phyloP scores from a whole-genome alignment of 1,284 basidiomycete species.

The Apiotrichum montevideense region DNA sequence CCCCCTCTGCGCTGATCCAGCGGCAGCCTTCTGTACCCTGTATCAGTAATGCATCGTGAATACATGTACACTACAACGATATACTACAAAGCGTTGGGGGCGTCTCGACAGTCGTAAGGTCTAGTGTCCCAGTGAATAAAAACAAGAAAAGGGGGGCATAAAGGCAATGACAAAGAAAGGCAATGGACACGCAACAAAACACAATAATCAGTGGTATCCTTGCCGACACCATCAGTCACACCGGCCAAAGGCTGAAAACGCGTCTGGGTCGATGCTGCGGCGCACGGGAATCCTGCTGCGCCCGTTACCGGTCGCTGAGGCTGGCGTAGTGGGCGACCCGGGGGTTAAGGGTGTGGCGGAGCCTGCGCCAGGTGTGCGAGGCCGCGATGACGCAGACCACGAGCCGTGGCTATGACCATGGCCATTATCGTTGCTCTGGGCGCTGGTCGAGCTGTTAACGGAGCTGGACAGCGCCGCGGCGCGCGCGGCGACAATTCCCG shows the following conservation, averaged over 20 bases:
- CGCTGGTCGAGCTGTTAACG: too few relatives aligned
- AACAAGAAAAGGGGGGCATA: too few relatives aligned
- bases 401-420: too few relatives aligned
- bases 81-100: not conserved
- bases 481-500: not conserved
- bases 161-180: too few relatives aligned
- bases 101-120: too few relatives aligned
- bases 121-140: too few relatives aligned
- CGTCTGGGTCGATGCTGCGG: not conserved
- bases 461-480: not conserved
- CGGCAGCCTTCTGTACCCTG: not conserved
- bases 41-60: slow-evolving; percentile 7
- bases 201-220: too few relatives aligned
- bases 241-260: not conserved
- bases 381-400: too few relatives aligned
- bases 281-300: not conserved
- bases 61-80: not conserved
- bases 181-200: too few relatives aligned
- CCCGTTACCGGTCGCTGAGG: not conserved
- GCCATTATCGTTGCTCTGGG: too few relatives aligned
- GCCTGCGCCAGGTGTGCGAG: not conserved
- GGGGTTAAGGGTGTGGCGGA: not conserved
- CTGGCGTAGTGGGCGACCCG: not conserved
- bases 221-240: not conserved
- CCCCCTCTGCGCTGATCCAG: too few relatives aligned